phyloP scores from a whole-genome alignment of 768 basidiomycete species.

The Cystoderma amianthinum region DNA sequence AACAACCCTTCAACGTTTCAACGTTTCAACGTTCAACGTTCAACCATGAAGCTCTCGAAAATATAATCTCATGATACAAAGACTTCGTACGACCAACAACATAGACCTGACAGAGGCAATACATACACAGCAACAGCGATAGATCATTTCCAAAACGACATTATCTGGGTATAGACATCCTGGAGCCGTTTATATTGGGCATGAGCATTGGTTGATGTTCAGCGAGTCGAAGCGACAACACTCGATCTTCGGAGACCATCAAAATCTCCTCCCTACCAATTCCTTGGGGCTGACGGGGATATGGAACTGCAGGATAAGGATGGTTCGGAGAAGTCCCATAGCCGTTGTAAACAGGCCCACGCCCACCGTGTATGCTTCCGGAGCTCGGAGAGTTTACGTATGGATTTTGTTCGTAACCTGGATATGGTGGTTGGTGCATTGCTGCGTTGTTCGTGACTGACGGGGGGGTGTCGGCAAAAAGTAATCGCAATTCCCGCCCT shows the following conservation, averaged over 20 bases:
- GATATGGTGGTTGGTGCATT: slow-evolving; percentile 27
- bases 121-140: neutral
- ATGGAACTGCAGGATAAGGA: slow-evolving; percentile 32
- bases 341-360: slow-evolving; percentile 17
- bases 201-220: slow-evolving; percentile 28
- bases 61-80: too few relatives aligned
- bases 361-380: neutral
- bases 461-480: slow-evolving; percentile 92
- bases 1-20: too few relatives aligned
- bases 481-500: slow-evolving; percentile 79
- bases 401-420: slow-evolving; percentile 12
- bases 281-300: slow-evolving; percentile 38
- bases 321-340: slow-evolving; percentile 23
- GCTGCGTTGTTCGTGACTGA: slow-evolving; percentile 61
- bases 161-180: slow-evolving; percentile 33
- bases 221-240: slow-evolving; percentile 60
- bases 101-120: neutral
- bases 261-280: slow-evolving; percentile 78
- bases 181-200: slow-evolving; percentile 38
- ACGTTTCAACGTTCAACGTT: too few relatives aligned
- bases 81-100: too few relatives aligned
- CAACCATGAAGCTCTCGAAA: too few relatives aligned
- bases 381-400: slow-evolving; percentile 2
- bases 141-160: slow-evolving; percentile 5
- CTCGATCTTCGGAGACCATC: slow-evolving; percentile 84